These are phyloP conservation scores for Glonium stellatum DNA, from an alignment of 495 filamentous ascomycete genomes.

Conservation along the genomic window DNA sequence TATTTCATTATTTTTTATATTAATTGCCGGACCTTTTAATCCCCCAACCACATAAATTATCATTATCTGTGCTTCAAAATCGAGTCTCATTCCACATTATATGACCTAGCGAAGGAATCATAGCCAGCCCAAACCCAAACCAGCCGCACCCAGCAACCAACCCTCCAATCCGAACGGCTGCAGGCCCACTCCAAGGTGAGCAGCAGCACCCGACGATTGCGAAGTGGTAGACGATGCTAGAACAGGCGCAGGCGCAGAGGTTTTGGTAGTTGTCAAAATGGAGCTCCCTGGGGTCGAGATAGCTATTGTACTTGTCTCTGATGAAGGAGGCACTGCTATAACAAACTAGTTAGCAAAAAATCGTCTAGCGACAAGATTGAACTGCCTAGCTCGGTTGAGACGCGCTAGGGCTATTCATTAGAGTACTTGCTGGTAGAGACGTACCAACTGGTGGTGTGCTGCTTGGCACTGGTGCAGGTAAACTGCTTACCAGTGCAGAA, in stretches of 20 bases:
- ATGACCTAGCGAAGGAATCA: neutral
- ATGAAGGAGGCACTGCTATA: neutral
- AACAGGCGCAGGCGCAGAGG: slow-evolving; percentile 3
- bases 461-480: neutral
- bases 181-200: neutral
- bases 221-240: neutral
- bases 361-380: neutral
- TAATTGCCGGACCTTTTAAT: too few relatives aligned
- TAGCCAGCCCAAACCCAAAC: slow-evolving; percentile 26
- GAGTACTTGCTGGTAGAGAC: neutral
- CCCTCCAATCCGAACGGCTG: slow-evolving; percentile 13
- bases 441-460: neutral
- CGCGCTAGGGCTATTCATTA: neutral
- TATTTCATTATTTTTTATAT: too few relatives aligned
- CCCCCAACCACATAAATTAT: too few relatives aligned
- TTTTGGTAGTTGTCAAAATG: slow-evolving; percentile 6
- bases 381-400: neutral
- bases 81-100: too few relatives aligned
- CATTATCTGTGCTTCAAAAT: too few relatives aligned
- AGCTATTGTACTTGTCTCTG: neutral
- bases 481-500: too few relatives aligned
- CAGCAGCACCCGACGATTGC: slow-evolving; percentile 7
- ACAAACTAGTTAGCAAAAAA: neutral
- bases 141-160: slow-evolving; percentile 22
- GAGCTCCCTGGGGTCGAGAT: neutral